Base-by-base conservation (phyloP, 495 filamentous ascomycete species). In the Podospora didyma region DNA sequence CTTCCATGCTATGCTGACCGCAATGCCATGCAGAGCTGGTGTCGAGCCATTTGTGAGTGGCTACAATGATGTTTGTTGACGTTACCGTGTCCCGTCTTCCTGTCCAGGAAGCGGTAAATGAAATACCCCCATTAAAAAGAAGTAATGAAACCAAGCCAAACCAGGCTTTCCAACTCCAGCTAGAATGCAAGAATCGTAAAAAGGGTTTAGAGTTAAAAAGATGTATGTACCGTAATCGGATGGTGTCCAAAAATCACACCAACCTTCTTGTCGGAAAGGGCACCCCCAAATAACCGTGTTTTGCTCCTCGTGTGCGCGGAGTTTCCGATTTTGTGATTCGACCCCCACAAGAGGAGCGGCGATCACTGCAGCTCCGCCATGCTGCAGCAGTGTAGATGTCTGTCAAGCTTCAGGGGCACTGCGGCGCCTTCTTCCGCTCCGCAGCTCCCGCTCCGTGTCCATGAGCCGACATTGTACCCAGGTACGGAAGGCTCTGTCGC, bases 391-490 rank as follows among this genome's bases (percentile, higher is more conserved):
- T 42, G 39, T 14, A n/a, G n/a, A n/a, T n/a, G n/a, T n/a, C n/a
- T 4, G n/a, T 62, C 39, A 68, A 22, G 60, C 34, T 39, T 66
- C 66, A 1, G 69, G 63, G 2, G 69, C 70, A 56, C 73, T 77
- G 12, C 75, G 65, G 51, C 75, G 63, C 53, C 75, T 63, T 34
- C 76, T 63, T 3, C 75, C 73, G 39, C 71, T 73, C 45, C 76
- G 70, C 37, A 88, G 69, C 62, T 87, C 82, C 53, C 72, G 77
- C 62, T 88, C 85, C 39, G 81, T 79, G 62, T 86, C 82, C 79
- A 87, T 84, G 23, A 88, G 69, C 22, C 82, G 72, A 7, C 73
- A 73, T 64, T 87, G 84, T 2, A 87, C 79, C 85, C 84, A 87
- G 9, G 71, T 77, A 35, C 85, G 75, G 64, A 84, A 82, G 21